These are phyloP conservation scores for Colletotrichum destructivum DNA, from an alignment of 2,329 filamentous ascomycete genomes.

Conservation along the genomic window DNA sequence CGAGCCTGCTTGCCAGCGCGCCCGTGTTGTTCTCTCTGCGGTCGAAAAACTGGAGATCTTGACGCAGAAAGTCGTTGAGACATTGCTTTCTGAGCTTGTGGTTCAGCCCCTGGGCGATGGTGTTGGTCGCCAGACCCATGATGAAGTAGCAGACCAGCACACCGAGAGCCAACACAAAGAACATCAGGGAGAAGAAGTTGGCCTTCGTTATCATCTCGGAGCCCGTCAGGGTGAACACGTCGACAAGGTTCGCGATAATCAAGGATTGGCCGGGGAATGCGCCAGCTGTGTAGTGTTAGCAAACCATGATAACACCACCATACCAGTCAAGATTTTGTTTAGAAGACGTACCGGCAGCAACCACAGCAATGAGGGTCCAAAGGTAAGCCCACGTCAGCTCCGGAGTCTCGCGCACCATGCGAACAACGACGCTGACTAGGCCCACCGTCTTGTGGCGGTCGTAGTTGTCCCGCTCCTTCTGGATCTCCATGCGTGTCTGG, in stretches of 20 bases:
- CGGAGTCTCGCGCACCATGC: conserved; percentile 56
- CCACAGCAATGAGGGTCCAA: conserved; percentile 49
- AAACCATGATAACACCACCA: too few species aligned
- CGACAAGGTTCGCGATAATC: conserved; percentile 57
- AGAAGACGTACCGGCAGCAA: conserved; percentile 47
- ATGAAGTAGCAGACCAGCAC: conserved; percentile 61
- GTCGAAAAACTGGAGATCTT: conserved; percentile 61
- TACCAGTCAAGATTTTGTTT: too few species aligned
- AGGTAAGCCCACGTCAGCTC: conserved; percentile 55
- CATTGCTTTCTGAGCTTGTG: conserved; percentile 49
- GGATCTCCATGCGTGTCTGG: conserved; percentile 50
- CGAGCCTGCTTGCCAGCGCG: conserved; percentile 53
- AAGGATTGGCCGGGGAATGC: conserved; percentile 61
- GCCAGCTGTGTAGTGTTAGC: conserved; percentile 47
- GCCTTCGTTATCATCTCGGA: conserved; percentile 55
- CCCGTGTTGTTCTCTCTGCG: conserved; percentile 57
- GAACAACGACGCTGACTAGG: conserved; percentile 49
- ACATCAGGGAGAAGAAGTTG: conserved; percentile 71
- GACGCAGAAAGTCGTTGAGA: conserved; percentile 54
- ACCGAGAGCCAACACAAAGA: conserved; percentile 64
- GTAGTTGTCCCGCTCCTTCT: conserved; percentile 56
- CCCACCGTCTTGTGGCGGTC: conserved; percentile 52
- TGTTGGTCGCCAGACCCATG: conserved; percentile 55
- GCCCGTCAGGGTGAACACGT: conserved; percentile 56
- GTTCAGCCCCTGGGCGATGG: conserved; percentile 48